phyloP scores from a whole-genome alignment of 352 stramenopile species.

The Phytophthora capsici region DNA sequence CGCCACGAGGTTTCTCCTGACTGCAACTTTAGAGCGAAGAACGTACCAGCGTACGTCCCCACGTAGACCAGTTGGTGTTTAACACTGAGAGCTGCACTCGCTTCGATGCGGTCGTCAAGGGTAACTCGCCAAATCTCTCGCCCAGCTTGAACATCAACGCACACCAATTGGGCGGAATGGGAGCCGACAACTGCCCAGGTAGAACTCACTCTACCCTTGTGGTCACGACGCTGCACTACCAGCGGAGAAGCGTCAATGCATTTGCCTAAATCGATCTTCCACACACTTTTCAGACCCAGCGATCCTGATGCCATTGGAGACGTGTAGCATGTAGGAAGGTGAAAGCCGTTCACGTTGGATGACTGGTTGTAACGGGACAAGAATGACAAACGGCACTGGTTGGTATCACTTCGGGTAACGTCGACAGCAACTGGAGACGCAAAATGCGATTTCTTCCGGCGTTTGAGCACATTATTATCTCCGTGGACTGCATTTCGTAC shows the following conservation, averaged over 20 bases:
- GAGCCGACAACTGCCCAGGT: conserved; percentile 56
- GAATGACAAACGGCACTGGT: conserved; percentile 6
- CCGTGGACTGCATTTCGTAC: no score
- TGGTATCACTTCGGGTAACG: not conserved
- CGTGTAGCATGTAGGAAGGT: conserved; percentile 24
- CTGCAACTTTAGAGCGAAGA: conserved; percentile 52
- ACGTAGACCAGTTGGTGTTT: conserved; percentile 45
- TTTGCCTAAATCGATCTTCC: conserved; percentile 52
- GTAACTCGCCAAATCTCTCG: conserved; percentile 40
- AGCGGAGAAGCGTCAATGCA: conserved; percentile 75
- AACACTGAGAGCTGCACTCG: conserved; percentile 47
- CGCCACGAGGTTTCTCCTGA: conserved; percentile 40
- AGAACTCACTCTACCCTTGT: not conserved
- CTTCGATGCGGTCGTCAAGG: conserved; percentile 72
- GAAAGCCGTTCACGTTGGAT: conserved; percentile 12
- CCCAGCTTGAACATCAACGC: conserved; percentile 42
- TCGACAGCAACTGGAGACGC: conserved; percentile 1
- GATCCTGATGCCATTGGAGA: not conserved
- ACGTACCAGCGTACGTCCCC: conserved; percentile 55
- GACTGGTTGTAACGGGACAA: conserved; percentile 43
- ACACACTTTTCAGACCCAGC: conserved; percentile 29
- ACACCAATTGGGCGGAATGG: conserved; percentile 53
- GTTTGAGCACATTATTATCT: conserved; percentile 11
- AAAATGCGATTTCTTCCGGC: conserved; percentile 18
- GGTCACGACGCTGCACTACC: conserved; percentile 34